Base-by-base conservation (phyloP, 495 filamentous ascomycete genomes). In the Aspergillus asperescens region DNA sequence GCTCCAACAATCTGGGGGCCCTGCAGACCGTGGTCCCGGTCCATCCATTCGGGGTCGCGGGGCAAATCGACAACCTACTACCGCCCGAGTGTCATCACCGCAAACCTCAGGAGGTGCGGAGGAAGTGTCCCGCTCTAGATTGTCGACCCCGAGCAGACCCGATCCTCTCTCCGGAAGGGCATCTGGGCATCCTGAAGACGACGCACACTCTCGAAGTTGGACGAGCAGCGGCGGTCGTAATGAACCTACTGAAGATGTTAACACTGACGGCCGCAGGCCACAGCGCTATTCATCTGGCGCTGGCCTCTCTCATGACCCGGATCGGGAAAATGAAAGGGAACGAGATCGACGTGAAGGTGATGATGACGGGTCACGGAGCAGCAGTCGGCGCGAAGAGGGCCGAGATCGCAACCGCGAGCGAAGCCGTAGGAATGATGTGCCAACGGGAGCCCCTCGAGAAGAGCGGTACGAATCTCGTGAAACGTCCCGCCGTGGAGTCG, bases 1-100 rank as follows among this genome's bases (percentile, higher is more conserved):
- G 65, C 70, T 77, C 23, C 70, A 75, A 40, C 74, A 77, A 48
- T 68, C 70, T 22, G 64, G 62, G 12, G 55, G 64, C 15, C 55
- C 65, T 28, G 48, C 56, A 43, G 72, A 75, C 7, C 68, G 70
- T 31, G 58, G 48, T 23, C 59, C 64, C 25, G 64, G 65, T 5
- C 68, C 66, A 5, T 44, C 65, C 20, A 68, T 71, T 37, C 71
- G 74, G 13, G 72, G 71, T 13, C 58, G 72, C 44, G 72, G 71
- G 2, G 62, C 62, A 25, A 64, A 57, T 18, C 63, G 74, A 48
- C 70, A 71, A 54, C 50, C 65, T 12, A 55, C 47, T 46, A 50
- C 29, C 4, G 45, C 60, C 44, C 64, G 67, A 29, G 56, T 43
- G 10, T 54, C 63, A 9, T 69, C 68, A 20, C 66, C 68, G n/a